Conservation (phyloP, 169 alveolate species). For the Cryptosporidium xiaoi region DNA sequence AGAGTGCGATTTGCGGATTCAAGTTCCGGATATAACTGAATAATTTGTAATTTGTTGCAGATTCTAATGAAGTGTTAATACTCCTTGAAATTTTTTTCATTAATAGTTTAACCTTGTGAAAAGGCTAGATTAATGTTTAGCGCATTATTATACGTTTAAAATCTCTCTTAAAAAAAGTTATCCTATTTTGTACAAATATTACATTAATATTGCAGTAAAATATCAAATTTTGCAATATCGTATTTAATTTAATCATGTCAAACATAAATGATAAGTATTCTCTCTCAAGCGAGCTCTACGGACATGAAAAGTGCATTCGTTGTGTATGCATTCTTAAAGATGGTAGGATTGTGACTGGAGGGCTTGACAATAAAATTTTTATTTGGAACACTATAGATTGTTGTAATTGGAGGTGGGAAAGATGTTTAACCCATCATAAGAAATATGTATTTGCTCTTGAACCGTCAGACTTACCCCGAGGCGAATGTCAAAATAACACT, state of each 20-base stretch:
- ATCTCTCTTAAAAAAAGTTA: no score
- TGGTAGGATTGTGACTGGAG: slow-evolving; percentile 58
- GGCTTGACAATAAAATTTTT: slow-evolving; percentile 35
- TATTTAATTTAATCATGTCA: background rate
- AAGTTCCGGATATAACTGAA: no score
- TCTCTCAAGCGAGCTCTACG: slow-evolving; percentile 51
- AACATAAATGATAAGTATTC: background rate
- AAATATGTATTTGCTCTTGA: slow-evolving; percentile 50
- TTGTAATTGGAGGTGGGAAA: slow-evolving; percentile 17
- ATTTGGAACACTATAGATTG: slow-evolving; percentile 16
- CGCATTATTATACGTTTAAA: no score
- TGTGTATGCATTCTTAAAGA: slow-evolving; percentile 52
- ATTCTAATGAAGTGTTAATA: no score
- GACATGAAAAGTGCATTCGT: slow-evolving; percentile 47
- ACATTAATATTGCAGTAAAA: no score
- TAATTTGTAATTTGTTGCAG: no score
- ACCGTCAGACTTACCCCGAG: slow-evolving; percentile 3
- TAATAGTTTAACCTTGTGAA: no score
- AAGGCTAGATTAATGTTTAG: no score
- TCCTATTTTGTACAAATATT: no score
- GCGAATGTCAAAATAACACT: background rate
- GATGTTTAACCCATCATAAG: slow-evolving; percentile 6
- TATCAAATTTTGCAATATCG: no score
- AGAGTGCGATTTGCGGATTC: no score
- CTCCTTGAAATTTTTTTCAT: no score